Conservation (phyloP, 352 stramenopile genomes). For the Blastocystis sp. region DNA sequence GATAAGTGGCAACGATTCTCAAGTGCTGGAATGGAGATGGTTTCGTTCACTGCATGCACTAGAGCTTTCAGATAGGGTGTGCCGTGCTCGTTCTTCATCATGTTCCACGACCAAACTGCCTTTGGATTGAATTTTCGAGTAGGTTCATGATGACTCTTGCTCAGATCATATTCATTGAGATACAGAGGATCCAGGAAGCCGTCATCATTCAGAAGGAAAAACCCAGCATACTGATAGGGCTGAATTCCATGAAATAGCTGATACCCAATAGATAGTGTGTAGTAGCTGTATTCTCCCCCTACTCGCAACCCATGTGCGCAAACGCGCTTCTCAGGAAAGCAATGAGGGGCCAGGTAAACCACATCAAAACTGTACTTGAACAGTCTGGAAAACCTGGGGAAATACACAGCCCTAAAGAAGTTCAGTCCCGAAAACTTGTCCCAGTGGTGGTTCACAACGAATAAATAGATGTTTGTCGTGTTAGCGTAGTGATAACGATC, state of each 20-base stretch:
- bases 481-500: neutral
- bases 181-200: neutral
- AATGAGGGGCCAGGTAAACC: neutral
- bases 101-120: constrained; percentile 1
- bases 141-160: neutral
- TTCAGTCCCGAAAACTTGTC: neutral
- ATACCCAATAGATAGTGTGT: constrained; percentile 6
- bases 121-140: neutral
- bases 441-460: constrained; percentile 48
- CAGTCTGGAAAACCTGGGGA: neutral
- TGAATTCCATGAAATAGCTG: neutral
- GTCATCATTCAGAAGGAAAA: constrained; percentile 44
- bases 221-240: neutral
- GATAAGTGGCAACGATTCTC: neutral
- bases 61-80: neutral
- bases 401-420: neutral
- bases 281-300: constrained; percentile 38
- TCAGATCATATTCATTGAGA: constrained; percentile 25
- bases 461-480: neutral
- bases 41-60: neutral
- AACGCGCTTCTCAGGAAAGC: neutral
- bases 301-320: neutral
- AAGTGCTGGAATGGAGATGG: neutral
- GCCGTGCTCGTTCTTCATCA: neutral
- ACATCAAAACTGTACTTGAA: constrained; percentile 7